These are phyloP conservation scores for Santalum album DNA, from an alignment of 164 flowering plant species.

Conservation along the genomic window DNA sequence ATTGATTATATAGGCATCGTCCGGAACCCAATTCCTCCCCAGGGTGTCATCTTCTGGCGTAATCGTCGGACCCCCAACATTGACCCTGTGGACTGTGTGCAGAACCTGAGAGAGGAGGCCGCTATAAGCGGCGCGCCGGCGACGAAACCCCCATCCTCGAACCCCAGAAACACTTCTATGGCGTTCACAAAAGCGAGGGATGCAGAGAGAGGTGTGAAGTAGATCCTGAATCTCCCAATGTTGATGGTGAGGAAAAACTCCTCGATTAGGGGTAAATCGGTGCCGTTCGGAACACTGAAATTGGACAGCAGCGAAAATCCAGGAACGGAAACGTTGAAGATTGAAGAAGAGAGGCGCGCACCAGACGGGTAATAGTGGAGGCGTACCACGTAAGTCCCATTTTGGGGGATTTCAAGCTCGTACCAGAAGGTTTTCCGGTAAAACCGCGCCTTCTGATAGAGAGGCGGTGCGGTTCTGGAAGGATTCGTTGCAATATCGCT, in stretches of 20 bases:
- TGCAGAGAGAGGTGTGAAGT: slow-evolving; percentile 1
- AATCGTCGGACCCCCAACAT: slow-evolving; percentile 6
- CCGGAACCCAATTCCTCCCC: slow-evolving; percentile 7
- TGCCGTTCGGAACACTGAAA: background rate
- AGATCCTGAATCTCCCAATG: background rate
- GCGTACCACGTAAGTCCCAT: slow-evolving; percentile 29
- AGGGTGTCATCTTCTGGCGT: slow-evolving; percentile 1
- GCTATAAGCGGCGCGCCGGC: background rate
- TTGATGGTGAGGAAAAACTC: slow-evolving; percentile 7
- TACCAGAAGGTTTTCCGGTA: slow-evolving; percentile 19
- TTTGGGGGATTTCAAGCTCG: slow-evolving; percentile 11
- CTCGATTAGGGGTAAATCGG: background rate
- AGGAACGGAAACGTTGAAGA: slow-evolving; percentile 9
- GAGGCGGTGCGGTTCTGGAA: background rate
- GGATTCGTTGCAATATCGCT: background rate
- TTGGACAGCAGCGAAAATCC: slow-evolving; percentile 9
- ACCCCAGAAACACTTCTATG: slow-evolving; percentile 9
- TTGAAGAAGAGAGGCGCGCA: slow-evolving; percentile 3
- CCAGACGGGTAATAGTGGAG: slow-evolving; percentile 34
- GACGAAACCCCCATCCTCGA: background rate
- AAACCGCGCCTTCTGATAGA: slow-evolving; percentile 33
- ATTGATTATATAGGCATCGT: background rate
- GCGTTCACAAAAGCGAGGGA: slow-evolving; percentile 13
- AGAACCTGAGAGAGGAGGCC: slow-evolving; percentile 1
- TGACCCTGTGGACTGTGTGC: slow-evolving; percentile 6